Conservation (phyloP, 192 early-diverging fungal genomes). For the Oehlia diaphana region DNA sequence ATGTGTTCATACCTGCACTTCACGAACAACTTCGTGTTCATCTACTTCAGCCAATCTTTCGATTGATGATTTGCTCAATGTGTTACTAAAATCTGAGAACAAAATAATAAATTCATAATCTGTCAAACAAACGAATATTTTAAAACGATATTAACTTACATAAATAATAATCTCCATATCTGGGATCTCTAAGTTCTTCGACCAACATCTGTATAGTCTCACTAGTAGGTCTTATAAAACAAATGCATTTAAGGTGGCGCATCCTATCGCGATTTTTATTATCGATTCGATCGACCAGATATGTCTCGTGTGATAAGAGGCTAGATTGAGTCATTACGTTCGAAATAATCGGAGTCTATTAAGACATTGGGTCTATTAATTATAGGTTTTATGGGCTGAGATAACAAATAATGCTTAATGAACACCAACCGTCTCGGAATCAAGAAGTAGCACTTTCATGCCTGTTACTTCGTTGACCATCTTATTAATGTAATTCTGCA, state of each 20-base stretch:
- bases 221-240: constrained; percentile 84
- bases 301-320: constrained; percentile 89
- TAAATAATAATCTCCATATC: constrained; percentile 96
- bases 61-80: constrained; percentile 86
- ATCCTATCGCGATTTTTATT: constrained; percentile 84
- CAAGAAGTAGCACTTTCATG: constrained; percentile 98
- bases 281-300: constrained; percentile 91
- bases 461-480: constrained; percentile 88
- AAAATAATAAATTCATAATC: neutral
- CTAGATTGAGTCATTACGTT: constrained; percentile 91
- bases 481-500: constrained; percentile 89
- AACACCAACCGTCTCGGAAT: constrained; percentile 79
- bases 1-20: constrained; percentile 75
- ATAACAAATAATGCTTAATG: neutral
- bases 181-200: constrained; percentile 88
- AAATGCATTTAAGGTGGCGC: constrained; percentile 93
- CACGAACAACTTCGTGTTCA: constrained; percentile 89
- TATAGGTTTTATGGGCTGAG: neutral
- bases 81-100: constrained; percentile 85
- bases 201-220: constrained; percentile 84
- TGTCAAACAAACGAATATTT: neutral
- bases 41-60: constrained; percentile 95
- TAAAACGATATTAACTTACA: constrained; percentile 51
- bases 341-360: constrained; percentile 90
- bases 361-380: neutral